phyloP scores from a whole-genome alignment of 2,329 filamentous ascomycete species.

The Chrysosporium queenslandicum region DNA sequence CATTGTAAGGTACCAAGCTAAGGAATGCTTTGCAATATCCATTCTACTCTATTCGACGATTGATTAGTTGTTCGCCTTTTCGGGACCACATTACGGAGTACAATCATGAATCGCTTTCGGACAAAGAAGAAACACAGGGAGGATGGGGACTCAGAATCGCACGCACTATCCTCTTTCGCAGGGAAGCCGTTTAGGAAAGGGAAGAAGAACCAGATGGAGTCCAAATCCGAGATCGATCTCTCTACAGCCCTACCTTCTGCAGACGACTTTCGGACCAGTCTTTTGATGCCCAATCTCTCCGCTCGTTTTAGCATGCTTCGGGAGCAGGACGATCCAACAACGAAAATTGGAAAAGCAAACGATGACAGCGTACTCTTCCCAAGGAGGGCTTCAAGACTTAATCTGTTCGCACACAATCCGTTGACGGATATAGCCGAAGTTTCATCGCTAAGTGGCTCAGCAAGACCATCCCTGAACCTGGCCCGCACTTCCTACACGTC shows the following conservation, averaged over 20 bases:
- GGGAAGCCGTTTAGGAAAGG: conserved; percentile 41
- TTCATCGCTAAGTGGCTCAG: conserved; percentile 59
- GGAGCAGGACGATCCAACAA: conserved; percentile 85
- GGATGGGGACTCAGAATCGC: conserved; percentile 18
- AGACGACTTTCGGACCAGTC: conserved; percentile 88
- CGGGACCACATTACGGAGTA: neutral
- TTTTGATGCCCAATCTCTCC: conserved; percentile 90
- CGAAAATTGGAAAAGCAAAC: conserved; percentile 83
- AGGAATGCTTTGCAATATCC: conserved; percentile 2
- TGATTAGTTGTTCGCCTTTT: neutral
- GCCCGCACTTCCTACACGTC: conserved; percentile 56
- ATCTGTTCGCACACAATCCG: conserved; percentile 57
- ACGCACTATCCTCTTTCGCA: conserved; percentile 25
- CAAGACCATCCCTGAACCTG: conserved; percentile 48
- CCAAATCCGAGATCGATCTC: conserved; percentile 57
- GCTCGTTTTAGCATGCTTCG: conserved; percentile 93
- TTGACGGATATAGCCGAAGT: conserved; percentile 85
- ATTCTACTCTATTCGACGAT: neutral
- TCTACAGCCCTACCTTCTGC: conserved; percentile 62
- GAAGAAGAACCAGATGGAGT: conserved; percentile 46
- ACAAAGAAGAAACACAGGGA: conserved; percentile 33
- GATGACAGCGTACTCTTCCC: conserved; percentile 86
- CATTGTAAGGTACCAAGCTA: neutral
- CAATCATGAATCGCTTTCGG: conserved; percentile 35
- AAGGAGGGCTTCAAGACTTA: conserved; percentile 66